These are phyloP conservation scores for Lachnellula occidentalis DNA, from an alignment of 2,329 filamentous ascomycete genomes.

Conservation along the genomic window DNA sequence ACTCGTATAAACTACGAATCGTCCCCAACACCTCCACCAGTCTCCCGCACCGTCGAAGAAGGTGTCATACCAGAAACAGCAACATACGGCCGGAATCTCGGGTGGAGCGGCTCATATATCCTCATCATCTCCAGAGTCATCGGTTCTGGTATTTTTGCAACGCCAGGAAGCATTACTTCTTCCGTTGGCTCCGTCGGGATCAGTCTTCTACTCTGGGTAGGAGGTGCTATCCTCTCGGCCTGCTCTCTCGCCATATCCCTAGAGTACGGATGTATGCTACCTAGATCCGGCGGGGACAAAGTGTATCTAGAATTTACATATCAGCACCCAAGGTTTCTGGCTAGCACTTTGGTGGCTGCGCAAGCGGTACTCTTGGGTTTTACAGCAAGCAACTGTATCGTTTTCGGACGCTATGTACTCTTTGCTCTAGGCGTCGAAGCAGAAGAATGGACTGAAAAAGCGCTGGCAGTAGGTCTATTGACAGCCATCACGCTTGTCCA, in stretches of 20 bases:
- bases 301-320: conserved; percentile 51
- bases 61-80: conserved; percentile 55
- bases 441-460: conserved; percentile 42
- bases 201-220: conserved; percentile 48
- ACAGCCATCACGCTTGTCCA: conserved; percentile 54
- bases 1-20: background rate
- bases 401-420: conserved; percentile 47
- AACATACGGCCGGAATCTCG: conserved; percentile 43
- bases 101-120: conserved; percentile 26
- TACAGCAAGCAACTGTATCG: conserved; percentile 46
- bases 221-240: conserved; percentile 40
- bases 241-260: conserved; percentile 41
- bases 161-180: conserved; percentile 48
- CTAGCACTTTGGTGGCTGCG: conserved; percentile 46
- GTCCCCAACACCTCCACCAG: background rate
- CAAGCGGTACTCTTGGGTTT: conserved; percentile 46
- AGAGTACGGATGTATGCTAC: conserved; percentile 42
- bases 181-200: conserved; percentile 63
- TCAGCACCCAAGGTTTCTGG: conserved; percentile 45
- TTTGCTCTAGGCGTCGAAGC: conserved; percentile 38
- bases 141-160: conserved; percentile 26
- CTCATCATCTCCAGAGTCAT: conserved; percentile 27
- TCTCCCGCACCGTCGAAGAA: conserved; percentile 37
- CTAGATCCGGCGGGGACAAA: conserved; percentile 45
- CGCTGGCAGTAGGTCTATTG: conserved; percentile 44